phyloP scores from a whole-genome alignment of 139 green algal genomes.

The Chlamydomonas applanata region DNA sequence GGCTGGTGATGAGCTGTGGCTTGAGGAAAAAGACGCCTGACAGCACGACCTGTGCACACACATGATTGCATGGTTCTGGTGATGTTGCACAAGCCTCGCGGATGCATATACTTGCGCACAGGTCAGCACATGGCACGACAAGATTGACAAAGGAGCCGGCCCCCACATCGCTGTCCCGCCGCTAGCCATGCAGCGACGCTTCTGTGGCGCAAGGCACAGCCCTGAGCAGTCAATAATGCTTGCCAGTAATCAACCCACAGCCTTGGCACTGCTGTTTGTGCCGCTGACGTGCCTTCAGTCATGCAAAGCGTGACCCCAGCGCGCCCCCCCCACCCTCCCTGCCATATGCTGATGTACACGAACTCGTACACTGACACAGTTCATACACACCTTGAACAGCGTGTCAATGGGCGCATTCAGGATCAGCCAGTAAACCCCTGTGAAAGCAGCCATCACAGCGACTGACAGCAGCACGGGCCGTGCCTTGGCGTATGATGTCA shows the following conservation, averaged over 20 bases:
- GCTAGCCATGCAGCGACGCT: no score
- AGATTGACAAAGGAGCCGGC: no score
- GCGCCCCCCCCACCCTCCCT: neutral
- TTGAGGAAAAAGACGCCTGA: constrained; percentile 1
- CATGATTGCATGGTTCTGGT: neutral
- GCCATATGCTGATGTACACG: no score
- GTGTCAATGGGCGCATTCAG: constrained; percentile 15
- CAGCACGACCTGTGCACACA: constrained; percentile 3
- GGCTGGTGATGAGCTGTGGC: constrained; percentile 16
- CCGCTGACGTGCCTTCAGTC: neutral
- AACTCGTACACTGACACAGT: no score
- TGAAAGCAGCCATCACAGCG: constrained; percentile 16
- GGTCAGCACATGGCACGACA: no score
- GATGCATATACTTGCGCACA: no score
- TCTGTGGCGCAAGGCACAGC: no score
- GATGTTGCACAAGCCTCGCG: neutral
- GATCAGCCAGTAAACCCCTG: constrained; percentile 12
- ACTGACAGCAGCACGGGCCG: constrained; percentile 19
- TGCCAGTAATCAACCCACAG: neutral
- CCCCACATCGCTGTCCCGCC: no score
- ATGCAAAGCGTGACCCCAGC: no score
- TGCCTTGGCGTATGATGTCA: constrained; percentile 16
- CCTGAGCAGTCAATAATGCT: neutral
- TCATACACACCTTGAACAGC: constrained; percentile 17
- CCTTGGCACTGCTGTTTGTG: neutral